Conservation (phyloP, 331 rosid species). For the Cydonia oblonga region DNA sequence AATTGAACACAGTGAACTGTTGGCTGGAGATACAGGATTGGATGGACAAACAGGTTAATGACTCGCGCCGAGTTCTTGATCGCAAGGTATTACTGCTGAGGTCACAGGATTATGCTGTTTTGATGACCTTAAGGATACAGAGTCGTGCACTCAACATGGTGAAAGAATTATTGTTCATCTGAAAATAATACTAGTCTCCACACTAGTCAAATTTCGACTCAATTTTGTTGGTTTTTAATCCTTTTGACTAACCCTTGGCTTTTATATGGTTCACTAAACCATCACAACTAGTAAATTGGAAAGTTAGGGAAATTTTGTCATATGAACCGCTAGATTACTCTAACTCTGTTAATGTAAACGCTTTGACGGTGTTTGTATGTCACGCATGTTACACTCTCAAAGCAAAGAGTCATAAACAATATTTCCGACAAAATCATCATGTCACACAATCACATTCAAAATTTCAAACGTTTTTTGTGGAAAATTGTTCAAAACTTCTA, state of each 20-base stretch:
- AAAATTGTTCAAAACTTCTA: conserved; percentile 14
- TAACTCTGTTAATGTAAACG: no score
- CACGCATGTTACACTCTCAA: neutral
- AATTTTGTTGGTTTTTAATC: neutral
- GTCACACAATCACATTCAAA: neutral
- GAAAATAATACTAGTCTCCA: neutral
- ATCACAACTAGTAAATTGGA: neutral
- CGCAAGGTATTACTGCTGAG: neutral
- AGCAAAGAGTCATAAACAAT: no score
- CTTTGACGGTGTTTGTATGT: neutral
- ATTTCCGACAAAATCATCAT: no score
- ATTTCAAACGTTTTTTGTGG: neutral
- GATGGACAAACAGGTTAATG: neutral
- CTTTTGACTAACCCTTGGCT: neutral
- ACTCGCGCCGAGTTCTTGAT: neutral
- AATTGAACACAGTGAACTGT: neutral
- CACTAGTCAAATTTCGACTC: neutral
- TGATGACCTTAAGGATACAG: neutral
- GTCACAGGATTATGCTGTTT: neutral
- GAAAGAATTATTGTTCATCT: neutral
- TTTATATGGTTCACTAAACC: no score
- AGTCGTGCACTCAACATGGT: neutral
- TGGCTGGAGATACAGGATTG: neutral
- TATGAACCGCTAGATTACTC: no score
- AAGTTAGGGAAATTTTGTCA: neutral